Conservation (phyloP, 805 yeast species). For the Candida vartiovaarae region DNA sequence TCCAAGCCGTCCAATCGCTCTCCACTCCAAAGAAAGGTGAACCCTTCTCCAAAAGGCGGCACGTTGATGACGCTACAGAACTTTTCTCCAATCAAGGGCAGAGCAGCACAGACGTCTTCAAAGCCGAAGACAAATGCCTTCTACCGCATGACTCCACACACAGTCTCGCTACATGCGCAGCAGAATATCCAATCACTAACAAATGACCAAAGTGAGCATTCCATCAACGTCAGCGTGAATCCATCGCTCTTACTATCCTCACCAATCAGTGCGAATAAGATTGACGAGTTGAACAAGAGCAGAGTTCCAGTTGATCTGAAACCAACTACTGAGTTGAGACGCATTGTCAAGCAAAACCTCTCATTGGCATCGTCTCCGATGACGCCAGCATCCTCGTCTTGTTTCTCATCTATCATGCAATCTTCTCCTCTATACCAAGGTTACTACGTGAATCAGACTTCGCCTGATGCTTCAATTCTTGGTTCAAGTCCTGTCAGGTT, state of each 20-base stretch:
- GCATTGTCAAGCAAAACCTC: background rate
- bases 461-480: constrained; percentile 16
- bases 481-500: constrained; percentile 20
- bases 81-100: background rate
- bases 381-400: constrained; percentile 22
- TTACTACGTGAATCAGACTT: constrained; percentile 19
- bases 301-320: constrained; percentile 4
- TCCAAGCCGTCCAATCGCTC: constrained; percentile 4
- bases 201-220: background rate
- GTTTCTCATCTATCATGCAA: constrained; percentile 24
- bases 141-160: constrained; percentile 5
- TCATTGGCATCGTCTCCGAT: constrained; percentile 19
- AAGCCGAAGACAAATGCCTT: constrained; percentile 4
- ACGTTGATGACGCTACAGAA: constrained; percentile 15
- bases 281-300: constrained; percentile 11
- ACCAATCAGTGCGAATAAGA: constrained; percentile 16
- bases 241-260: constrained; percentile 23
- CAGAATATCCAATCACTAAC: constrained; percentile 18
- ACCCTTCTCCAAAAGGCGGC: constrained; percentile 24
- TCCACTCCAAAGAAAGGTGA: constrained; percentile 10
- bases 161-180: constrained; percentile 14
- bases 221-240: constrained; percentile 12
- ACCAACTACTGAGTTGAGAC: background rate
- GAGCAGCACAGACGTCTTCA: constrained; percentile 1
- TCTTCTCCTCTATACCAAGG: constrained; percentile 26